These are phyloP conservation scores for Lasiodiplodia citricola DNA, from an alignment of 2,329 filamentous ascomycete genomes.

Conservation along the genomic window DNA sequence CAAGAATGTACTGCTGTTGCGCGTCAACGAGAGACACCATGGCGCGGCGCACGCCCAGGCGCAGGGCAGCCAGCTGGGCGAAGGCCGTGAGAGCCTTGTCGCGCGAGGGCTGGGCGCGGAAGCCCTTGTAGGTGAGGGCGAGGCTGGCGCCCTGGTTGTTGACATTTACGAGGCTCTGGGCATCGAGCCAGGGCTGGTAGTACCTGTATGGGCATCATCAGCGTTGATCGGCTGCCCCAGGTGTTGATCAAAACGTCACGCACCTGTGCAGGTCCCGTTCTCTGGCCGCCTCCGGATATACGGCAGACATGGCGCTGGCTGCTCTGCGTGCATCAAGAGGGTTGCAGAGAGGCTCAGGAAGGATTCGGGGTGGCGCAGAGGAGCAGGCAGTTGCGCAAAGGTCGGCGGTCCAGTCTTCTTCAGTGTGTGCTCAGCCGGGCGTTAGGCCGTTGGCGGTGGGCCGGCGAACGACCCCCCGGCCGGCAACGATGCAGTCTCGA, in stretches of 20 bases:
- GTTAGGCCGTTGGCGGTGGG: background rate
- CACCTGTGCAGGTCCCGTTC: conserved; percentile 28
- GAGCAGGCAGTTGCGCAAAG: background rate
- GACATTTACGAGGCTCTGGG: conserved; percentile 38
- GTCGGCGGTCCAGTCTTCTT: background rate
- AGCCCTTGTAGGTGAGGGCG: conserved; percentile 36
- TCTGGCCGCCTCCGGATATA: conserved; percentile 28
- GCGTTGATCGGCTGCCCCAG: conserved; percentile 10
- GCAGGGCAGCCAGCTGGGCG: conserved; percentile 43
- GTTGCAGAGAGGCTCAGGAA: background rate
- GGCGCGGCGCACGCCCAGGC: conserved; percentile 39
- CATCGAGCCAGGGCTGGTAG: conserved; percentile 44
- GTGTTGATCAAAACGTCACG: conserved; percentile 9
- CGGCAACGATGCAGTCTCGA: background rate
- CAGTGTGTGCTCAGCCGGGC: background rate
- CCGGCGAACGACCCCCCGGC: background rate
- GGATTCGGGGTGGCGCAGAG: background rate
- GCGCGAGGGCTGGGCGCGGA: conserved; percentile 31
- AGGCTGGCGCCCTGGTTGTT: conserved; percentile 34
- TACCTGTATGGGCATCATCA: conserved; percentile 32
- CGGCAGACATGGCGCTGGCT: conserved; percentile 6
- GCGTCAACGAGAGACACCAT: conserved; percentile 45
- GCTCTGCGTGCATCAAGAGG: background rate
- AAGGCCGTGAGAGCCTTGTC: conserved; percentile 40
- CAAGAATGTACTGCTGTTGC: conserved; percentile 42